Evolutionary conservation across 495 filamentous ascomycete species (phyloP).

Genomic region (Neurospora sp.): DNA sequence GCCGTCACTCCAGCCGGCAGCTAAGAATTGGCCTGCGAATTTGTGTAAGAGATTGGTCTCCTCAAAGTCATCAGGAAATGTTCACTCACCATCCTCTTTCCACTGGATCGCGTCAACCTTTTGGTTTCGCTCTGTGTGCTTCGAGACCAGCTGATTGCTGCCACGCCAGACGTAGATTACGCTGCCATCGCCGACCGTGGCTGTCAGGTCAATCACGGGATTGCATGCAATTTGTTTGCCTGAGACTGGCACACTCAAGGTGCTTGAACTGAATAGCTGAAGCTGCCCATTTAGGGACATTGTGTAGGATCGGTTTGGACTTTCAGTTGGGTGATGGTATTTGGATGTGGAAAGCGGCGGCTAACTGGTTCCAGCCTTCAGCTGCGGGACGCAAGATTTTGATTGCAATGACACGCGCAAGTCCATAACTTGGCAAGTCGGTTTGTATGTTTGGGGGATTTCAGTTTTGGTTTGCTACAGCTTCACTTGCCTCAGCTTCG

Average conservation of each 20-base stretch:
- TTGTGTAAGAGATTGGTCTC: neutral
- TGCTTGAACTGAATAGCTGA: slow-evolving; percentile 31
- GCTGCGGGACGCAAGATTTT: neutral
- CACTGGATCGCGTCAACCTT: slow-evolving; percentile 50
- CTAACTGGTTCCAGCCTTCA: neutral
- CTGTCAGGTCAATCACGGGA: slow-evolving; percentile 72
- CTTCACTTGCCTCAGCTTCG: neutral
- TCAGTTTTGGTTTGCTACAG: neutral
- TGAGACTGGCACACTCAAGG: slow-evolving; percentile 25
- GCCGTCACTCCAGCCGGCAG: slow-evolving; percentile 67
- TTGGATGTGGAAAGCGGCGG: neutral
- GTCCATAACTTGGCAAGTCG: neutral
- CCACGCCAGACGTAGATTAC: slow-evolving; percentile 50
- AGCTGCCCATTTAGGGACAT: slow-evolving; percentile 26
- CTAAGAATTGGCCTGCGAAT: slow-evolving; percentile 54
- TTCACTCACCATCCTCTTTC: slow-evolving; percentile 63
- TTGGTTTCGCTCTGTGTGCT: slow-evolving; percentile 35
- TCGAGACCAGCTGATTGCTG: slow-evolving; percentile 34
- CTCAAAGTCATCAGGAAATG: slow-evolving; percentile 12
- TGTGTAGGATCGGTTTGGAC: neutral
- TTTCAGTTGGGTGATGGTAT: neutral
- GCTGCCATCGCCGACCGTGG: slow-evolving; percentile 61
- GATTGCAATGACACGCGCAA: neutral
- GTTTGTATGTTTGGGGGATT: neutral
- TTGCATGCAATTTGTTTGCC: slow-evolving; percentile 55